Percentiles rank a stretch among this genome's conserved stretches.
Conservation (phyloP, 495 filamentous ascomycete species). For the Glonium stellatum region DNA sequence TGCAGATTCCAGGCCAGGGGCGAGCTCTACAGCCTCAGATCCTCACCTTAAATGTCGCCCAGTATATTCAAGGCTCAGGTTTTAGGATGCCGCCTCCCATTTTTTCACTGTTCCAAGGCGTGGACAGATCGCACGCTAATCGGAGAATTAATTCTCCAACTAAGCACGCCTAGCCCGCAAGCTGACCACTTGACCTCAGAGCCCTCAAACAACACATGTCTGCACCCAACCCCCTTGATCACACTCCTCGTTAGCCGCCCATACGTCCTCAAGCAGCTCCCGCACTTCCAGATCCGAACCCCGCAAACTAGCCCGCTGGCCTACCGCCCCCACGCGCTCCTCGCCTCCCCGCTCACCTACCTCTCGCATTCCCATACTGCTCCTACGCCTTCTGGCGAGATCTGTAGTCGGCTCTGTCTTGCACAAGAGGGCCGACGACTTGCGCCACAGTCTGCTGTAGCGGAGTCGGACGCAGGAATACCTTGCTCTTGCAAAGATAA, state of each 20-base stretch:
- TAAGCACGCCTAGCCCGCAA: too few relatives aligned
- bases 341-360: background rate
- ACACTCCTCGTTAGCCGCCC: background rate
- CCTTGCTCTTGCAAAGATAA: background rate
- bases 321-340: background rate
- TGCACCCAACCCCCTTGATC: background rate
- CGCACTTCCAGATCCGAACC: background rate
- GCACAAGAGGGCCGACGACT: constrained; percentile 35
- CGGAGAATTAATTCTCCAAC: too few relatives aligned
- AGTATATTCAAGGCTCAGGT: too few relatives aligned
- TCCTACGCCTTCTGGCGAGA: constrained; percentile 38
- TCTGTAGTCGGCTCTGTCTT: constrained; percentile 40
- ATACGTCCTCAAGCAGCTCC: background rate
- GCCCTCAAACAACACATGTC: too few relatives aligned
- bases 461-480: constrained; percentile 13
- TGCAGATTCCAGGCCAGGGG: too few relatives aligned
- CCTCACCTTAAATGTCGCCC: too few relatives aligned
- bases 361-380: constrained; percentile 22
- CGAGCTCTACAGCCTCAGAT: too few relatives aligned
- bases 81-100: too few relatives aligned
- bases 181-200: too few relatives aligned
- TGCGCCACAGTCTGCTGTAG: constrained; percentile 36
- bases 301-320: background rate
- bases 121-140: too few relatives aligned
- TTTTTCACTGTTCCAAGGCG: too few relatives aligned